Base-by-base conservation (phyloP, 306 rosid species). In the Glycine tomentella region DNA sequence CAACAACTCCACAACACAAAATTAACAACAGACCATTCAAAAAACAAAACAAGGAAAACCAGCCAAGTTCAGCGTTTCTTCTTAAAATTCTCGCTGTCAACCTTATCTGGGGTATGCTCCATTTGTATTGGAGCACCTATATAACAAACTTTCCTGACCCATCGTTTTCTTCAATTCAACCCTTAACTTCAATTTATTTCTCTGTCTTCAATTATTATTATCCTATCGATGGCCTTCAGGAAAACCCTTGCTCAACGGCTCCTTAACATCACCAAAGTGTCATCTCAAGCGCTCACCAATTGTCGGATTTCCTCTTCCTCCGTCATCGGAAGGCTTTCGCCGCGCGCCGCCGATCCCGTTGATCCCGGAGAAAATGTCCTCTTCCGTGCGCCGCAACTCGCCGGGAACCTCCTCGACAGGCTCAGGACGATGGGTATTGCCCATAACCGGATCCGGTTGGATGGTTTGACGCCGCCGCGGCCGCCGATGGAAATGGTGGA, bases 291-390 rank as follows among this genome's bases (percentile, higher is more conserved):
- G 40, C 80, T 85, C n/a, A 85, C 84, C 2, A 93, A 90, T 38
- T 89, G 95, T 76, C 92, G 97, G 36, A 87, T 94, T 69, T 91
- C 95, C 0, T 90, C 97, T 0, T 87, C 97, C 25, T 75, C 93
- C 1, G 76, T 83, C 33, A 88, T 75, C 0, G 71, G 59, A 17
- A 82, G 89, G 5, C 10, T 58, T 58, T 55, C 93, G 7, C 7
- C 88, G 6, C 31, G 59, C 20, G 38, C 81, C 9, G 2, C 44
- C 7, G 49, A 82, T 8, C 50, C 83, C 7, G 46, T 34, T 14
- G 45, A 95, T n/a, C 95, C 97, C 0, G 93, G 97, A 42, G 95
- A 90, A 0, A 79, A 79, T 55, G 89, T 82, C 5, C 20, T 84
- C 1, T 82, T 91, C 87, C 82, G 93, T 17, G 16, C 63, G 5